Percentiles rank a stretch among this genome's conserved stretches.
These are phyloP conservation scores for Aspergillus biplanus DNA, from an alignment of 495 filamentous ascomycete genomes.

Conservation along the genomic window DNA sequence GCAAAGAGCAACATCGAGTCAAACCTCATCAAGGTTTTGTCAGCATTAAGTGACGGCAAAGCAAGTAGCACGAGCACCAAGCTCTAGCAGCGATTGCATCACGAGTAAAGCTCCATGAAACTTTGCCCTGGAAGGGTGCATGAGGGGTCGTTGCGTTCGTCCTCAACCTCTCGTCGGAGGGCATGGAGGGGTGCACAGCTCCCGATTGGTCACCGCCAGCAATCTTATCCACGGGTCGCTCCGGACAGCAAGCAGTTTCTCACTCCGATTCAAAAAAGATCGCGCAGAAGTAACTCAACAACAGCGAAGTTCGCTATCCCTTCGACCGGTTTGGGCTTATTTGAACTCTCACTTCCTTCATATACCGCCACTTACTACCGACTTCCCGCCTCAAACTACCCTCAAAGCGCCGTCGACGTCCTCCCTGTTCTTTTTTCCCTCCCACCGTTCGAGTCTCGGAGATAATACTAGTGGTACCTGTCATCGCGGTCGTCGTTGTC, in stretches of 20 bases:
- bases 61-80: constrained; percentile 13
- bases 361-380: not conserved
- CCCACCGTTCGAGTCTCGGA: constrained; percentile 21
- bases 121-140: constrained; percentile 4
- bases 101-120: constrained; percentile 4
- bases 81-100: constrained; percentile 16
- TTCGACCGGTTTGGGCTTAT: not conserved
- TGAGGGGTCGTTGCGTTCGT: constrained; percentile 14
- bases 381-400: not conserved
- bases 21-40: not conserved
- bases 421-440: constrained; percentile 13
- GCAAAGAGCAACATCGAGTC: not conserved
- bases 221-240: constrained; percentile 23
- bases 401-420: constrained; percentile 5
- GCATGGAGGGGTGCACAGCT: constrained; percentile 45
- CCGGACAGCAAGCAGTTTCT: not conserved
- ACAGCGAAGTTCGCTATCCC: not conserved
- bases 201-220: constrained; percentile 38
- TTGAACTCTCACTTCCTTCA: constrained; percentile 9
- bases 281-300: not conserved
- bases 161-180: constrained; percentile 36
- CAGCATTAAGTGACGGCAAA: not conserved
- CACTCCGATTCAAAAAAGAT: not conserved
- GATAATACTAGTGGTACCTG: constrained; percentile 15
- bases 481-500: constrained; percentile 28